Percentiles rank a stretch among this genome's conserved stretches.
Conservation (phyloP, 306 rosid genomes). For the Datisca glomerata region DNA sequence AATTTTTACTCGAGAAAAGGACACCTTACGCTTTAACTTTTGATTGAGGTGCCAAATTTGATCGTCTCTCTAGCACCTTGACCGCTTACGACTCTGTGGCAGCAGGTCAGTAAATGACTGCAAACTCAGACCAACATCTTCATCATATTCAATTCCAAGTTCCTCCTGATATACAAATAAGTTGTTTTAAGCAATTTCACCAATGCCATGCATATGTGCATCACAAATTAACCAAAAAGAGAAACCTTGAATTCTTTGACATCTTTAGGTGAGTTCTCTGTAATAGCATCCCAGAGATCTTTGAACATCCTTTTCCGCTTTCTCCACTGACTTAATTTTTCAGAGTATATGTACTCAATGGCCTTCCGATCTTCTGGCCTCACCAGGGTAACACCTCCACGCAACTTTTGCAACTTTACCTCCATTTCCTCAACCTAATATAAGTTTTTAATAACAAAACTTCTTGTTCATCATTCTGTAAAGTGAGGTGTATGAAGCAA, state of each 20-base stretch:
- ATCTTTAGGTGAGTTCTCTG: conserved; percentile 82
- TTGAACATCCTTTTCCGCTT: conserved; percentile 84
- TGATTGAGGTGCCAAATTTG: too few relatives aligned
- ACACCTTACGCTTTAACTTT: too few relatives aligned
- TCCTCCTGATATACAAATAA: conserved; percentile 51
- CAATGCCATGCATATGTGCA: background rate
- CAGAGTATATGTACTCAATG: conserved; percentile 33
- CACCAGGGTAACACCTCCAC: conserved; percentile 80
- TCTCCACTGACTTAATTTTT: conserved; percentile 70
- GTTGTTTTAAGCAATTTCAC: background rate
- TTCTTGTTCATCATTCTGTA: background rate
- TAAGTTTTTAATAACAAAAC: conserved; percentile 14
- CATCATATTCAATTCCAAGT: conserved; percentile 74
- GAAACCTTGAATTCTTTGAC: conserved; percentile 72
- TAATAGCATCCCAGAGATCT: conserved; percentile 85
- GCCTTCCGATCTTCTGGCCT: conserved; percentile 76
- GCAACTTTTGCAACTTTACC: conserved; percentile 46
- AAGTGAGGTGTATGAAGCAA: background rate
- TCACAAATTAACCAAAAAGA: conserved; percentile 5
- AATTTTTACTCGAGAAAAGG: too few relatives aligned
- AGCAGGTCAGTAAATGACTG: conserved; percentile 53
- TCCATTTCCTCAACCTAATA: conserved; percentile 65
- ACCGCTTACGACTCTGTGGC: conserved; percentile 47
- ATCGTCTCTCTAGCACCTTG: too few relatives aligned
- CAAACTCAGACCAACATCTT: conserved; percentile 63